Conservation (phyloP, 768 basidiomycete species). For the Zangia roseola region DNA sequence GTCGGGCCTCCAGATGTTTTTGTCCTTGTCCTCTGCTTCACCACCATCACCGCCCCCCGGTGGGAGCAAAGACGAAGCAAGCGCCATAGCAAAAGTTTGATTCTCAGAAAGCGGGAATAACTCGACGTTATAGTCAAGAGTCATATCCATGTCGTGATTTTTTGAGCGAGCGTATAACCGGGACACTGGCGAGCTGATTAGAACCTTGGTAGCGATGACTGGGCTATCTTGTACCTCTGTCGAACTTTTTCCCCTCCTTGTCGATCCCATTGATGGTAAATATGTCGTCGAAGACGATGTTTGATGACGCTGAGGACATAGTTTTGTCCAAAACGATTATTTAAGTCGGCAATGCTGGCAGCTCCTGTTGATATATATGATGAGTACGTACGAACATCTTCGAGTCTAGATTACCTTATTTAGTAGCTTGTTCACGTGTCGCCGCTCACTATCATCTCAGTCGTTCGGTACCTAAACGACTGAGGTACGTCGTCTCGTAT, state of each 20-base stretch:
- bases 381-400: too few relatives aligned
- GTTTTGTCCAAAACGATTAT: too few relatives aligned
- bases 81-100: constrained; percentile 79
- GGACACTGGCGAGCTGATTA: constrained; percentile 60
- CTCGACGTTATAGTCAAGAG: constrained; percentile 93
- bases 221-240: constrained; percentile 79
- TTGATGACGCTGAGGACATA: constrained; percentile 62
- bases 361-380: too few relatives aligned
- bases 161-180: constrained; percentile 86
- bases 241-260: constrained; percentile 95
- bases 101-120: constrained; percentile 70
- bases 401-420: too few relatives aligned
- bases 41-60: constrained; percentile 50
- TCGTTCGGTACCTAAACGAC: too few relatives aligned
- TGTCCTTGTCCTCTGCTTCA: constrained; percentile 67
- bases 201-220: not conserved
- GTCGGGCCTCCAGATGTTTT: constrained; percentile 83
- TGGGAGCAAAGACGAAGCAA: constrained; percentile 76
- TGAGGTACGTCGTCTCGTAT: too few relatives aligned
- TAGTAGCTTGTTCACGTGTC: too few relatives aligned
- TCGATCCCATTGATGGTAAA: constrained; percentile 85
- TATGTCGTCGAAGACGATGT: constrained; percentile 90
- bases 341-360: too few relatives aligned
- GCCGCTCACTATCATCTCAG: too few relatives aligned
- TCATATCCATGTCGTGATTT: constrained; percentile 90